Evolutionary conservation across 2,329 filamentous ascomycete species (phyloP).

Genomic region (Aureobasidium sp.): DNA sequence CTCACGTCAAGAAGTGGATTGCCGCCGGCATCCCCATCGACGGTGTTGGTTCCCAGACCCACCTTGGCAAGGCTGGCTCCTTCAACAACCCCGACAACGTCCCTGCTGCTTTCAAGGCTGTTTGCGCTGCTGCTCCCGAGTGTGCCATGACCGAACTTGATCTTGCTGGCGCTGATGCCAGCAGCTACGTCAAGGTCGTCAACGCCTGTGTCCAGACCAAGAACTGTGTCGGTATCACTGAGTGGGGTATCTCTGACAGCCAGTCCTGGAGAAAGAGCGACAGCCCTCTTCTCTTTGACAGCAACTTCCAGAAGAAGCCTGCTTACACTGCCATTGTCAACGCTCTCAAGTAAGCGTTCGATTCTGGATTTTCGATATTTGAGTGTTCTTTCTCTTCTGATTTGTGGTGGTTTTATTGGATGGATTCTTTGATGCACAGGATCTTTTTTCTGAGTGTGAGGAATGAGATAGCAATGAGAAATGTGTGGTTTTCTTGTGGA

Average conservation of each 20-base stretch:
- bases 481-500: constrained; percentile 1
- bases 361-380: neutral
- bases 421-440: neutral
- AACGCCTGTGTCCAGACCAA: constrained; percentile 52
- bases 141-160: constrained; percentile 63
- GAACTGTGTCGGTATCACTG: constrained; percentile 60
- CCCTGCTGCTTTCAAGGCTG: constrained; percentile 45
- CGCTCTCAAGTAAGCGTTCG: constrained; percentile 7
- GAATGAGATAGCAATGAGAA: constrained; percentile 6
- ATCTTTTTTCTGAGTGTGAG: neutral
- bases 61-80: constrained; percentile 36
- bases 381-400: neutral
- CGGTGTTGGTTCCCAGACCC: constrained; percentile 55
- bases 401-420: neutral
- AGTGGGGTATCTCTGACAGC: constrained; percentile 47
- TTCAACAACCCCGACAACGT: constrained; percentile 36
- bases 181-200: constrained; percentile 50
- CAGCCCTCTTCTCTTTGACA: constrained; percentile 38
- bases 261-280: constrained; percentile 36
- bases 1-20: constrained; percentile 57
- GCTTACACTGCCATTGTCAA: constrained; percentile 31
- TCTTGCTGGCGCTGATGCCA: constrained; percentile 50
- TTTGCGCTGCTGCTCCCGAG: constrained; percentile 47
- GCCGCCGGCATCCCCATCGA: constrained; percentile 57
- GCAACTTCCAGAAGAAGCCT: constrained; percentile 35